A percentile compares a stretch with the other conserved stretches of the same genome.
phyloP scores from a whole-genome alignment of 2,329 filamentous ascomycete genomes.

The Neonectria neomacrospora region DNA sequence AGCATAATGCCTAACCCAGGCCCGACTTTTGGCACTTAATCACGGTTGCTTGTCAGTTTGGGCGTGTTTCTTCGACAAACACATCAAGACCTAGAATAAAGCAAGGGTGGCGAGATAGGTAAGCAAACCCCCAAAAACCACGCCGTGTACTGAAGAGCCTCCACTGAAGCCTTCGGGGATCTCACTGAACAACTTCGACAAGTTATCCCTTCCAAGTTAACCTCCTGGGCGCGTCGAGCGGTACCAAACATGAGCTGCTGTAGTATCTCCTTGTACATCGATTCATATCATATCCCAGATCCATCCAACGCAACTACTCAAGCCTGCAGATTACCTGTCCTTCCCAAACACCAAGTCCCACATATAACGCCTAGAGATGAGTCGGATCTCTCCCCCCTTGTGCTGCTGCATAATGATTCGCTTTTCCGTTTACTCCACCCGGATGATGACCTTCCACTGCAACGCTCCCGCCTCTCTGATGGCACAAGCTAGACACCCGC shows the following conservation, averaged over 20 bases:
- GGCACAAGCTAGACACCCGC: conserved; percentile 78
- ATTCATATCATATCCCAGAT: conserved; percentile 18
- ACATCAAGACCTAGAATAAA: neutral
- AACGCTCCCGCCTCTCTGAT: conserved; percentile 79
- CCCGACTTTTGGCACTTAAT: neutral
- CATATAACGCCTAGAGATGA: conserved; percentile 18
- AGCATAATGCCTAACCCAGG: neutral
- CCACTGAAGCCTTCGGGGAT: neutral
- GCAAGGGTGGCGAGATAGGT: neutral
- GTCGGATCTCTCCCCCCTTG: neutral
- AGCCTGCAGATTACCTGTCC: conserved; percentile 9
- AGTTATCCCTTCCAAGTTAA: neutral
- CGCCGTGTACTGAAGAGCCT: neutral
- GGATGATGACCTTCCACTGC: conserved; percentile 74
- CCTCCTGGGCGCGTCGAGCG: conserved; percentile 3
- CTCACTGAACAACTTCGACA: neutral
- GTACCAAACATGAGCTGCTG: conserved; percentile 15
- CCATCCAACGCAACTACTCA: neutral
- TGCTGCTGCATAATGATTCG: conserved; percentile 11
- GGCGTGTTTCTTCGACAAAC: neutral
- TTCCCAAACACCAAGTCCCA: neutral
- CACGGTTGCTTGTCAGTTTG: neutral
- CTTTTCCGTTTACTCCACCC: conserved; percentile 58
- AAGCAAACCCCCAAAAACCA: neutral
- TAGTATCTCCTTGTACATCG: conserved; percentile 12